Evolutionary conservation across 148 eudicot genomes (phyloP), one percentile per base, ranked within the genome.

Genomic region (Chenopodium quinoa): DNA sequence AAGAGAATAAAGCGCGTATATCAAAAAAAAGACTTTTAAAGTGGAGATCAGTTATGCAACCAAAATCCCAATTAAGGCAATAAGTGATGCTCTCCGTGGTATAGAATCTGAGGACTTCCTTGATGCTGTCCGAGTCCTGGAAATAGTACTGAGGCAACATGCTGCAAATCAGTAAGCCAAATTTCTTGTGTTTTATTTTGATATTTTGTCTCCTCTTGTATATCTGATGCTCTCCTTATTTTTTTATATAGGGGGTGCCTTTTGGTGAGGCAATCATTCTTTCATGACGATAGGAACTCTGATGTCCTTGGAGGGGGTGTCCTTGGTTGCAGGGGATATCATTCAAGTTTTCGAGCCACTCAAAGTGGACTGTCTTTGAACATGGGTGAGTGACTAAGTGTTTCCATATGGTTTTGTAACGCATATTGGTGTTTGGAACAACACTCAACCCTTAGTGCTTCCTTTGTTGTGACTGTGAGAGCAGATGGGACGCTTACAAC

Each of bases 291-390:
- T 73, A 90, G 68, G 83, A 94, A 90, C 84, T 94, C 88, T 34
- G 71, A 83, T n/a, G 93, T 90, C 58, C 93, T 94, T n/a, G 98
- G 98, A n/a, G 95, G 95, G 69, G 98, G 98, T 37, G 91, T 94
- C 44, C 89, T 88, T 19, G 97, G 97, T 4, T 92, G 97, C 85
- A 81, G 98, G 44, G 98, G 98, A 4, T 90, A 92, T 54, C 98
- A 94, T 73, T 91, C 98, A 1, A 92, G 95, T 74, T 94, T 94
- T 79, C 86, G 98, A n/a, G 88, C 92, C 8, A 87, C 91, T 23
- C 98, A 94, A 87, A 85, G 89, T 56, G 98, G 98, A 31, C 76
- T 94, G 65, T 94, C 98, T 9, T 79, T 94, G 79, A 94, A 94
- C 81, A 88, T 94, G 73, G 98, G 98, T 92, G 27, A 27, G 27